phyloP scores from a whole-genome alignment of 2,329 filamentous ascomycete species.

The Sclerotinia subarctica region DNA sequence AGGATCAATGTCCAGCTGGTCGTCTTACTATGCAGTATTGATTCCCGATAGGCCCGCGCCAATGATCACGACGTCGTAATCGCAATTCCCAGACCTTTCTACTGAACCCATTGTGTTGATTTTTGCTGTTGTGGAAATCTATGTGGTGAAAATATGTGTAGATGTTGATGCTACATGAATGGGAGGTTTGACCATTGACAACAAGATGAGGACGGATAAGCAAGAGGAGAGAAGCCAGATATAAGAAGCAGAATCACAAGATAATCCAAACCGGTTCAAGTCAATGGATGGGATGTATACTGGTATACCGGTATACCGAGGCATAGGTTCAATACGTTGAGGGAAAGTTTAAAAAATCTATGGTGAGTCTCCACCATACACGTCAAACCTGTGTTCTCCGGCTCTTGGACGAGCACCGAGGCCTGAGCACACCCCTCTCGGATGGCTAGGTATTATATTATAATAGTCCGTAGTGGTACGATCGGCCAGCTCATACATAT shows the following conservation, averaged over 20 bases:
- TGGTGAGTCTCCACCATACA: neutral
- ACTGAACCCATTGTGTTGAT: constrained; percentile 24
- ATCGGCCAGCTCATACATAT: no score
- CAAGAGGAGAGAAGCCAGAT: neutral
- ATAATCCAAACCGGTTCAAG: neutral
- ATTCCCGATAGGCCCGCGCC: constrained; percentile 75
- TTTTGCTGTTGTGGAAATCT: neutral
- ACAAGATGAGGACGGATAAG: neutral
- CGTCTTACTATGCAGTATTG: constrained; percentile 60
- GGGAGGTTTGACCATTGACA: neutral
- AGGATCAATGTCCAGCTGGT: neutral
- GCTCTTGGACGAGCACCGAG: no score
- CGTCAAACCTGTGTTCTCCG: neutral
- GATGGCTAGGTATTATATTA: no score
- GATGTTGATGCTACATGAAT: neutral
- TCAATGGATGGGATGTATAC: neutral
- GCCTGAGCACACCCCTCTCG: no score
- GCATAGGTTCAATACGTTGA: neutral
- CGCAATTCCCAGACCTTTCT: constrained; percentile 12
- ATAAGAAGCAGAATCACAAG: neutral
- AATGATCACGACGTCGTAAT: constrained; percentile 58
- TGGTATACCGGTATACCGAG: neutral
- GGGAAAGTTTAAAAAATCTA: neutral
- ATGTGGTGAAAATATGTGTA: neutral
- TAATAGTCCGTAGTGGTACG: no score